phyloP scores from a whole-genome alignment of 2,329 filamentous ascomycete species.

The Penicillium sp. region DNA sequence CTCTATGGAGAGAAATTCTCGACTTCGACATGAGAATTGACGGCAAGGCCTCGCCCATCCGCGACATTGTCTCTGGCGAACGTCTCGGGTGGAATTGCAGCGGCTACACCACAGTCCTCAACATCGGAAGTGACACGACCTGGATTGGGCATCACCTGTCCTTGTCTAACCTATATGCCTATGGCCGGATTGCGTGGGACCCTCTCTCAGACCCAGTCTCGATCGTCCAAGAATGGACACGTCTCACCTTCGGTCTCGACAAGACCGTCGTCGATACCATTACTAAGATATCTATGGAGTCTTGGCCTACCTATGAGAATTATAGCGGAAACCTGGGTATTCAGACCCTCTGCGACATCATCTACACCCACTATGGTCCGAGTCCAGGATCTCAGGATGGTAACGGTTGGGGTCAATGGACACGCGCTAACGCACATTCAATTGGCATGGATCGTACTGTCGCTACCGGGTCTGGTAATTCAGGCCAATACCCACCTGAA shows the following conservation, averaged over 20 bases:
- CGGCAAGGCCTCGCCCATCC: conserved; percentile 60
- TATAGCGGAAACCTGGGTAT: conserved; percentile 74
- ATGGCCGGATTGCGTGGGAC: conserved; percentile 67
- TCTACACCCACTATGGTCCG: conserved; percentile 71
- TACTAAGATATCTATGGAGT: conserved; percentile 68
- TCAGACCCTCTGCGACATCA: conserved; percentile 72
- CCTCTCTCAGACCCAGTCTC: conserved; percentile 51
- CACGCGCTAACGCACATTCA: conserved; percentile 63
- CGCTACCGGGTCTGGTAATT: conserved; percentile 68
- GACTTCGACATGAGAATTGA: conserved; percentile 71
- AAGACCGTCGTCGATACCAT: conserved; percentile 63
- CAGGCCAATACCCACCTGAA: conserved; percentile 70
- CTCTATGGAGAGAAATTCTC: conserved; percentile 71
- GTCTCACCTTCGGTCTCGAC: conserved; percentile 67
- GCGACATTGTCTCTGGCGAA: conserved; percentile 66
- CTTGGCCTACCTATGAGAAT: conserved; percentile 74
- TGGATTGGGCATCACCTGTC: conserved; percentile 74
- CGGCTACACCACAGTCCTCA: conserved; percentile 71
- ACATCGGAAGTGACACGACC: conserved; percentile 68
- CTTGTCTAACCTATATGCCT: conserved; percentile 75
- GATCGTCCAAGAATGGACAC: conserved; percentile 71
- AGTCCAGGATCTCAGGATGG: conserved; percentile 70
- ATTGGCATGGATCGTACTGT: conserved; percentile 77
- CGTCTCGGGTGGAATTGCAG: conserved; percentile 63
- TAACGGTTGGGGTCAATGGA: conserved; percentile 76